Conservation (phyloP, 129 eudicot species). For the Pseudognaphalium luteoalbum region DNA sequence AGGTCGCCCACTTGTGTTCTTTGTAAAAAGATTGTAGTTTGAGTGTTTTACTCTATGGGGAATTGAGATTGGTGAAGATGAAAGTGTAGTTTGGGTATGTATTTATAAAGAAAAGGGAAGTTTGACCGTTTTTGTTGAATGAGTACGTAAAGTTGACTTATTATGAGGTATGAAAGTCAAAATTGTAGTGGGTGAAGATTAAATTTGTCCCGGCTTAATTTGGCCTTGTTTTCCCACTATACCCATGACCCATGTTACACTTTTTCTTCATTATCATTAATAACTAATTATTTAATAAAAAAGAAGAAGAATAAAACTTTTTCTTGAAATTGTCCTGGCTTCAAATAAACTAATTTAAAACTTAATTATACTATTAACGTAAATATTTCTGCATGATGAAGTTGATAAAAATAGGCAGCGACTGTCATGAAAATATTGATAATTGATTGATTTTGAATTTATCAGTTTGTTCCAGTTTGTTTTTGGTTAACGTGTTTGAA, state of each 20-base stretch:
- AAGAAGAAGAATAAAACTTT: no score
- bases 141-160: constrained; percentile 21
- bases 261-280: background rate
- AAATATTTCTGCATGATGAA: background rate
- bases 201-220: background rate
- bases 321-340: background rate
- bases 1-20: constrained; percentile 35
- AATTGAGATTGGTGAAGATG: constrained; percentile 26
- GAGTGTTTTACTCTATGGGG: background rate
- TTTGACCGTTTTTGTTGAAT: constrained; percentile 14
- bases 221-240: constrained; percentile 7
- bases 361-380: no score
- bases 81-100: background rate
- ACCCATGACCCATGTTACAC: background rate
- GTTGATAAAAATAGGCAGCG: background rate
- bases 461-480: no score
- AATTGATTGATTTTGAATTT: no score
- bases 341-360: no score
- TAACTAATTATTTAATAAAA: background rate
- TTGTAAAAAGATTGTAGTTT: background rate
- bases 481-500: background rate
- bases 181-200: constrained; percentile 24
- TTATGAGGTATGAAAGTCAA: constrained; percentile 27
- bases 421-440: no score
- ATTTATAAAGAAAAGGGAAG: constrained; percentile 8